Evolutionary conservation across 1,139 yeast genomes (phyloP), one percentile per base, ranked within the genome.

Genomic region (Debaryomyces coudertii): DNA sequence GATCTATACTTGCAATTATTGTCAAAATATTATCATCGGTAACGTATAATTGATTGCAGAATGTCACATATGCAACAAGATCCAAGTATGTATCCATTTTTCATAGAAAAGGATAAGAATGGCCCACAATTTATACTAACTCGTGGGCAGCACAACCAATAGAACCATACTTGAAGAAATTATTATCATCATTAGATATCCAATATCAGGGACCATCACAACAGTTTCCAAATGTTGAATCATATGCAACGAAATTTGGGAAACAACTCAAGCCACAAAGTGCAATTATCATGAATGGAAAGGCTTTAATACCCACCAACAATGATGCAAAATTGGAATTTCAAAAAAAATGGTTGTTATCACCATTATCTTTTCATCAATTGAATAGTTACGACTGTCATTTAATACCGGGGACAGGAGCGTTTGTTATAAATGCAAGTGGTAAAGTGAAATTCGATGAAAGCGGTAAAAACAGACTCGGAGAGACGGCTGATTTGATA

Each of bases 391-490:
- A 76, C 47, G 93, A 87, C 60, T 77, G 80, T 43, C 95, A 87
- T 57, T 68, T 81, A 50, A 76, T 87, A n/a, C 93, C 93, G 0
- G 88, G 88, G 0, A 73, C 87, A 0, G 82, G 82, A 3, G 70
- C 82, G 1, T 70, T 76, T 44, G 64, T 83, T 3, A 71, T 85
- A 20, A 75, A 78, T 47, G 72, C 82, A 14, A 76, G 82, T 46
- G 82, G 87, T 8, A 86, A 84, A 60, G 87, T 86, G 7, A 73
- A 83, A 51, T 86, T 86, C 56, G 93, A 87, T 61, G 93, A 87
- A 58, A 77, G 85, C 45, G 92, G 92, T 0, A 76, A 70, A 50
- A 83, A 80, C 51, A 76, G 83, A 57, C 57, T 79, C 23, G 90
- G 90, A 1, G 85, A 82, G 46, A 73, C 80, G 25, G 79, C 87